These are phyloP conservation scores for Sarocladiaceae sp. DNA, from an alignment of 2,329 filamentous ascomycete genomes.

Conservation along the genomic window DNA sequence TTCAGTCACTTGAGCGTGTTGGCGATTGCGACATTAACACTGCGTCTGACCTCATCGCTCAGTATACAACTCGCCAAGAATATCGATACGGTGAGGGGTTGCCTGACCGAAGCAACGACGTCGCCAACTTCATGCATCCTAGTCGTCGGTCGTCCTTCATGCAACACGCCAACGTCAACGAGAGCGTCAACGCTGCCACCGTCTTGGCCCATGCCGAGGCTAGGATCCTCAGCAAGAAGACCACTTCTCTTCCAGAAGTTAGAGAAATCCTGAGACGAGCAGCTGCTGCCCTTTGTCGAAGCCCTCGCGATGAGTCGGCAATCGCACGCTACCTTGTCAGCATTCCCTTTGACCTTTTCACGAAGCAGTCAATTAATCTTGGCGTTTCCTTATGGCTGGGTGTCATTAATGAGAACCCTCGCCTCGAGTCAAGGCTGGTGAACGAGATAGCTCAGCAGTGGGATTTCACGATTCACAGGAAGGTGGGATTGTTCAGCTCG, in stretches of 20 bases:
- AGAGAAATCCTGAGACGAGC: constrained; percentile 78
- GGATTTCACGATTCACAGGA: constrained; percentile 74
- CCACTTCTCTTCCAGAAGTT: constrained; percentile 66
- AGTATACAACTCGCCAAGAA: constrained; percentile 94
- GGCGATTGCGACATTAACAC: constrained; percentile 76
- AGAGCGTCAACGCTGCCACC: constrained; percentile 53
- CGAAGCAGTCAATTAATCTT: constrained; percentile 89
- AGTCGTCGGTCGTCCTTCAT: constrained; percentile 45
- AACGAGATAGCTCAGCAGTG: constrained; percentile 85
- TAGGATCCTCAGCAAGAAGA: constrained; percentile 61
- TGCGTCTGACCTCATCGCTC: constrained; percentile 90
- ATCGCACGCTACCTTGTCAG: constrained; percentile 83
- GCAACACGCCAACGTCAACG: constrained; percentile 39
- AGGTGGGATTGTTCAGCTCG: constrained; percentile 74
- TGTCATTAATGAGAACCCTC: constrained; percentile 91
- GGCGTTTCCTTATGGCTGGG: constrained; percentile 95
- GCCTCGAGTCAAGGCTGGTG: constrained; percentile 78
- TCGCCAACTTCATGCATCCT: constrained; percentile 53
- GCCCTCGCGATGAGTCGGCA: constrained; percentile 65
- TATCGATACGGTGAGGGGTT: constrained; percentile 81
- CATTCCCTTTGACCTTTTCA: constrained; percentile 90
- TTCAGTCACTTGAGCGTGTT: constrained; percentile 73
- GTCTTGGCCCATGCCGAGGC: constrained; percentile 68
- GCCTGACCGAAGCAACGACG: constrained; percentile 61
- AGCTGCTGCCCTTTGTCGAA: constrained; percentile 78